Evolutionary conservation across 1,284 basidiomycete species (phyloP), one percentile per base, ranked within the genome.

Genomic region (Ceratobasidium sp.): DNA sequence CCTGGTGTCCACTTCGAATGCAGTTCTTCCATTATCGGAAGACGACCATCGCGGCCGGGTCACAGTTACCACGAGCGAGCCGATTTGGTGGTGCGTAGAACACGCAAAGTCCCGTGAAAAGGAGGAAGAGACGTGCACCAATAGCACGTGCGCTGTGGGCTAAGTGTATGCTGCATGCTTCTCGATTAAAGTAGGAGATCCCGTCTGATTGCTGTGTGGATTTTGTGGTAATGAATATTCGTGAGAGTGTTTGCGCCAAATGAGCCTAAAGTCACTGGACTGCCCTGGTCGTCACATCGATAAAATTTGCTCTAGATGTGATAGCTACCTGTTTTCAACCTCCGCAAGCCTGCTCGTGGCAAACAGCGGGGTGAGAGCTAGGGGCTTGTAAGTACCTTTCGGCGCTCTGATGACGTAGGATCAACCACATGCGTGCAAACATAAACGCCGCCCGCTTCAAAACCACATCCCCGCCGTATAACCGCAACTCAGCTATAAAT

Each of bases 71-170:
- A 98, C 95, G 0, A 87, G 90, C 28, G 86, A 84, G 72, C 92
- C 94, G 0, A 89, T 98, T 42, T 92, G 93, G 85, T 99, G 95
- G 95, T 92, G 90, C 21, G 87, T 86, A 60, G 93, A 94, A 78
- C 76, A 70, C 21, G 8, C 9, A 28, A 23, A 21, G 23, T n/a
- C 9, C 28, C 14, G n/a, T 48, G 42, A 33, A 33, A 28, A 62
- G 9, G 60, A 49, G 56, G 36, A 16, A 58, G 21, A 23, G 3
- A 23, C 9, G 21, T 11, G n/a, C 2, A 1, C 6, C 18, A 21
- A 21, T 21, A 1, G 2, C 23, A 38, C 14, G 28, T 58, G 33
- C 12, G n/a, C 36, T 7, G 33, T 7, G 4, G 18, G 21, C 30
- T 58, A 18, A 58, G 54, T 58, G 33, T 58, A 36, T 36, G 36